Base-by-base conservation (phyloP, 148 eudicot species). In the Pouteria glomerata region DNA sequence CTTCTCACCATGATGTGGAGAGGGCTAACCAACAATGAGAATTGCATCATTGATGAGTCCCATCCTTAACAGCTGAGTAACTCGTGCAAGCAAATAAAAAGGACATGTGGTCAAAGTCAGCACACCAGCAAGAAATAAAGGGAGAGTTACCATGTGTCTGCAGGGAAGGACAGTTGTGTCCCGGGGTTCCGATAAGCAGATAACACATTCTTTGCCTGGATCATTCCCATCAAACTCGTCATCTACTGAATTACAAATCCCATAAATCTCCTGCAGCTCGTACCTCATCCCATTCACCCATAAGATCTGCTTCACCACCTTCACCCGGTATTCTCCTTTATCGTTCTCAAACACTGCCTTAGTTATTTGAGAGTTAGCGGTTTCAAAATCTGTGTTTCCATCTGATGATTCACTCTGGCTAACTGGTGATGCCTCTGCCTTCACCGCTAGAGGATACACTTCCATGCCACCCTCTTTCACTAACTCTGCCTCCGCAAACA, bases 131-230 rank as follows among this genome's bases (percentile, higher is more conserved):
- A 7, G 7, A 18, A 69, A 6, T 7, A 26, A 15, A 61, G 21
- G 26, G 56, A 61, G 45, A 23, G 42, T 64, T 87, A 90, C 97
- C 99, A 95, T 95, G 84, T 95, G 99, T 64, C 99, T 83, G 77
- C 99, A 95, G 6, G 97, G 99, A 57, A 95, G 97, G 48, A 95
- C 97, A 37, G 99, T 87, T 1, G 94, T 95, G 78, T 95, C 99
- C 69, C 89, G 82, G 45, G 99, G 99, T 76, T 92, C 99, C 0
- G 99, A 92, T 71, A 95, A 82, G 87, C 99, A 95, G 79, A 95
- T 90, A 66, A 95, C 99, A 71, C 99, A 95, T 76, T 91, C 99
- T 84, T 95, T 95, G 42, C 99, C 99, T 21, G 96, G 90, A 74
- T 92, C 97, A 84, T 86, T 91, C 63, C 73, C 87, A 70, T 91